These are phyloP conservation scores for Pachyrhizus erosus DNA, from an alignment of 306 rosid species.

Conservation along the genomic window DNA sequence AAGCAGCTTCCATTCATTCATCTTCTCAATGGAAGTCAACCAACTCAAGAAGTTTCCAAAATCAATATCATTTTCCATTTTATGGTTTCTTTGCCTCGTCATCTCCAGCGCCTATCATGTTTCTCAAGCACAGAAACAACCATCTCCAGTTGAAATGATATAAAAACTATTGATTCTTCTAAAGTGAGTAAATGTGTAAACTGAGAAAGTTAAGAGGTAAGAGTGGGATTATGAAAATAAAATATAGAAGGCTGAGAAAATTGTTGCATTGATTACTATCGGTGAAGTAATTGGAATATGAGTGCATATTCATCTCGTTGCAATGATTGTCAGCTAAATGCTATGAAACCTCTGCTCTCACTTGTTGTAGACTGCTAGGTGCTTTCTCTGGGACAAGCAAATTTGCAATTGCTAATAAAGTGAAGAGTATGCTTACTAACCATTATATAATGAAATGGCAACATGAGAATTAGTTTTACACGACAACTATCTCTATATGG, in stretches of 20 bases:
- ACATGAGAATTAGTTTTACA: background rate
- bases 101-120: background rate
- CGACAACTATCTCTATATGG: background rate
- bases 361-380: background rate
- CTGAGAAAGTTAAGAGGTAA: background rate
- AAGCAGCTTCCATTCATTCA: too few species aligned
- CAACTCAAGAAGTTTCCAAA: too few species aligned
- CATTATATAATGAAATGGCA: too few species aligned
- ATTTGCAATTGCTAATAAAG: background rate
- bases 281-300: background rate
- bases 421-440: too few species aligned
- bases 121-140: background rate
- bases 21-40: too few species aligned
- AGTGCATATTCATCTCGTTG: background rate
- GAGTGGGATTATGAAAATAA: background rate
- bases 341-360: background rate
- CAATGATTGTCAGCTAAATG: background rate
- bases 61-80: too few species aligned
- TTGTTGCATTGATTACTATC: background rate
- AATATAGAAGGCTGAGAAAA: background rate
- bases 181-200: background rate
- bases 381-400: background rate
- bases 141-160: background rate
- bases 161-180: background rate
- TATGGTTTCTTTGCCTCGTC: background rate